Evolutionary conservation across 371 early-diverging fungal species (phyloP).

Genomic region (Rhizopus stolonifer): DNA sequence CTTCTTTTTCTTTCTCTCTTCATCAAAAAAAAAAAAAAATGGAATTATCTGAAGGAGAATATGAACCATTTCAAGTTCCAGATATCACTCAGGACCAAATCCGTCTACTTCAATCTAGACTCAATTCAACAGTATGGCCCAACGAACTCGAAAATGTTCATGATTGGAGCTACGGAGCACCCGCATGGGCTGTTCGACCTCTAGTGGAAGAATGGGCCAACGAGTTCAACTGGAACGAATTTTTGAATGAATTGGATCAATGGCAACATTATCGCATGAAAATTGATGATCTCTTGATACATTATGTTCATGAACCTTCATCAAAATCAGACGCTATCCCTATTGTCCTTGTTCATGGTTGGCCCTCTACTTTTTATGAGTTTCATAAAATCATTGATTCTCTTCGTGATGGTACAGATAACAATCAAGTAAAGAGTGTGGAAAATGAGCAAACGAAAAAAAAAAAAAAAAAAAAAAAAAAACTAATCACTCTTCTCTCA

Average conservation of each 20-base stretch:
- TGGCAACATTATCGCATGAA: slow-evolving; percentile 56
- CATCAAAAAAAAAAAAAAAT: neutral
- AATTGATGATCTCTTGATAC: slow-evolving; percentile 49
- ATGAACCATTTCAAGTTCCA: slow-evolving; percentile 51
- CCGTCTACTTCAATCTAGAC: slow-evolving; percentile 15
- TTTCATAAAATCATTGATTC: slow-evolving; percentile 58
- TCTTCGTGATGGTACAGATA: slow-evolving; percentile 30
- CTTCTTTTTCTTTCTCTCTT: neutral
- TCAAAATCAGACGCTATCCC: slow-evolving; percentile 52
- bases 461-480: no score
- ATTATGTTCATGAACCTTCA: slow-evolving; percentile 61
- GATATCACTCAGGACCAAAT: slow-evolving; percentile 22
- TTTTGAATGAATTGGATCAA: slow-evolving; percentile 39
- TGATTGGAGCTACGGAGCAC: slow-evolving; percentile 55
- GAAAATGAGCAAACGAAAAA: no score
- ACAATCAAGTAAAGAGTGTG: slow-evolving; percentile 16
- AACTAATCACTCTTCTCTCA: no score
- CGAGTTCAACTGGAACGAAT: slow-evolving; percentile 46
- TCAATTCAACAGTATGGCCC: slow-evolving; percentile 20
- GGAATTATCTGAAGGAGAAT: slow-evolving; percentile 71
- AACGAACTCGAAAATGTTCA: slow-evolving; percentile 47
- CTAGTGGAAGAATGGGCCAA: slow-evolving; percentile 45
- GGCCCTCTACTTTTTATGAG: slow-evolving; percentile 67
- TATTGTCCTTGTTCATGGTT: slow-evolving; percentile 64
- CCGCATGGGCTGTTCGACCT: slow-evolving; percentile 44